Evolutionary conservation across 805 yeast genomes (phyloP).

Genomic region (Pichia phayaonensis): DNA sequence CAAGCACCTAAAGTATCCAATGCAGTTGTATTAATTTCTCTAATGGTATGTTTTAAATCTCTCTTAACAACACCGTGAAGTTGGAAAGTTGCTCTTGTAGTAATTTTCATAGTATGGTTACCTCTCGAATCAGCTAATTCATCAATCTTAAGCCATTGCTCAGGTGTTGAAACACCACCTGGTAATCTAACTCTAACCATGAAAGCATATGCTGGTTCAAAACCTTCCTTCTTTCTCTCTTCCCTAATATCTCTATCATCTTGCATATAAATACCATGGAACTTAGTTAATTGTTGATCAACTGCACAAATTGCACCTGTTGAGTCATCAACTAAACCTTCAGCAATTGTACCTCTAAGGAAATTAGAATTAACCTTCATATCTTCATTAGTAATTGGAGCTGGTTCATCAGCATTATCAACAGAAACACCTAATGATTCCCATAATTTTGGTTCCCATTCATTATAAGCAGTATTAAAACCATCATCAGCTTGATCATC

Average conservation of each 20-base stretch:
- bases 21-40: conserved; percentile 84
- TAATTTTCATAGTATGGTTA: conserved; percentile 87
- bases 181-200: conserved; percentile 96
- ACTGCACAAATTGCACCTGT: conserved; percentile 89
- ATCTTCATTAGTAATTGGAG: conserved; percentile 89
- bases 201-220: conserved; percentile 94
- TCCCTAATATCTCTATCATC: conserved; percentile 96
- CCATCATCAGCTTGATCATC: conserved; percentile 99
- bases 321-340: conserved; percentile 69
- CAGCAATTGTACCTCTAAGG: conserved; percentile 88
- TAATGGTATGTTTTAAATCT: conserved; percentile 79
- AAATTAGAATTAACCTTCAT: conserved; percentile 82
- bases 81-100: conserved; percentile 96
- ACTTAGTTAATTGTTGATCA: conserved; percentile 91
- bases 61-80: conserved; percentile 90
- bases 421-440: conserved; percentile 81
- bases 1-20: conserved; percentile 97
- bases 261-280: conserved; percentile 98
- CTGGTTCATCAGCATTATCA: conserved; percentile 85
- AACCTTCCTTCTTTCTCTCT: conserved; percentile 81
- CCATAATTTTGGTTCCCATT: conserved; percentile 85
- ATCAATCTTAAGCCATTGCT: conserved; percentile 84
- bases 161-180: conserved; percentile 83
- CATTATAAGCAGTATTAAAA: conserved; percentile 80
- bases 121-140: conserved; percentile 75